Conservation (phyloP, 768 basidiomycete species). For the Chalciporus chontae region DNA sequence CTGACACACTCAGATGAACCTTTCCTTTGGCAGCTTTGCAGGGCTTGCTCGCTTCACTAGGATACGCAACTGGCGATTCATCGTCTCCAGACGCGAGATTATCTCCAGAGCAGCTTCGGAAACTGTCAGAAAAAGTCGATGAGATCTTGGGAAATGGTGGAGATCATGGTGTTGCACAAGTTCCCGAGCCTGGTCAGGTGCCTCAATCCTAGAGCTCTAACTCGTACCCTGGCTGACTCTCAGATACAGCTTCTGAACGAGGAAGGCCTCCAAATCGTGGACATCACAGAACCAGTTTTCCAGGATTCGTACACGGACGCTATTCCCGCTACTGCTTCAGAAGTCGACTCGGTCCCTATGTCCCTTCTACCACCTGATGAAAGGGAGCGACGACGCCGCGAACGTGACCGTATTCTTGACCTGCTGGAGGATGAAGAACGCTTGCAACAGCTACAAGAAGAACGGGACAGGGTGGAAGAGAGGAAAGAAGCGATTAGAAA, state of each 20-base stretch:
- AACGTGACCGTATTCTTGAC: conserved; percentile 64
- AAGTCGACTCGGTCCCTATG: conserved; percentile 46
- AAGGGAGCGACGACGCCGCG: conserved; percentile 48
- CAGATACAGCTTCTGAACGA: conserved; percentile 60
- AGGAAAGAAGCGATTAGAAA: conserved; percentile 47
- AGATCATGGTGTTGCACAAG: conserved; percentile 34
- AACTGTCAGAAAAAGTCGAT: conserved; percentile 56
- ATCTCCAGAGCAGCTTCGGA: conserved; percentile 47
- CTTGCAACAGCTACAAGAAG: conserved; percentile 39
- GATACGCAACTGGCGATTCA: conserved; percentile 12
- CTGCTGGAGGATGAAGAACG: conserved; percentile 69
- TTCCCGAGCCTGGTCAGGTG: conserved; percentile 65
- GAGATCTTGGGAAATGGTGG: conserved; percentile 48
- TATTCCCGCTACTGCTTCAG: conserved; percentile 26
- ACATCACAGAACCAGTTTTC: conserved; percentile 60
- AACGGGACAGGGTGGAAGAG: conserved; percentile 38
- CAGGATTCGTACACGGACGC: conserved; percentile 18
- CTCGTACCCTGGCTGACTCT: conserved; percentile 19
- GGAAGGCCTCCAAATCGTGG: conserved; percentile 76
- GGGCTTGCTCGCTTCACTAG: conserved; percentile 37
- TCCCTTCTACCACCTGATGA: conserved; percentile 43
- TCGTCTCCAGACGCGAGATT: conserved; percentile 26
- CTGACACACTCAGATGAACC: conserved; percentile 8
- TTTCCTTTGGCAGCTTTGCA: conserved; percentile 35
- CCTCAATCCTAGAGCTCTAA: conserved; percentile 22